Evolutionary conservation across 2,329 filamentous ascomycete species (phyloP).

Genomic region (Dryadomyces sulphureus): DNA sequence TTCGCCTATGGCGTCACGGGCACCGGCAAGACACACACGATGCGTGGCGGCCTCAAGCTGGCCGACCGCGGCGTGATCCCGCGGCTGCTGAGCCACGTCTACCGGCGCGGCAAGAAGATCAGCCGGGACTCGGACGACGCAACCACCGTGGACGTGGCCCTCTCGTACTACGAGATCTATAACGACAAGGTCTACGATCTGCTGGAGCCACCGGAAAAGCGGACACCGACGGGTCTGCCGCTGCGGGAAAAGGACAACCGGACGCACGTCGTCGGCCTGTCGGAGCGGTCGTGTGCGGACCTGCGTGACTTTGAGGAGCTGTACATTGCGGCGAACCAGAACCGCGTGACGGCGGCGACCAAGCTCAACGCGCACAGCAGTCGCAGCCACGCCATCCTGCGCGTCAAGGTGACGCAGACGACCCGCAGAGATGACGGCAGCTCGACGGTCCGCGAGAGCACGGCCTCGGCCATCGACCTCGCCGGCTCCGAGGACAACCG

Average conservation of each 20-base stretch:
- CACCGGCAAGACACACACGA: conserved; percentile 90
- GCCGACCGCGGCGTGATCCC: conserved; percentile 82
- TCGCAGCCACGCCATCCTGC: conserved; percentile 77
- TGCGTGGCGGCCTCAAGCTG: conserved; percentile 79
- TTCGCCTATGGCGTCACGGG: conserved; percentile 91
- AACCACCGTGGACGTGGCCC: conserved; percentile 55
- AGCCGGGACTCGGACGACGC: conserved; percentile 60
- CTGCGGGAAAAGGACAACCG: conserved; percentile 76
- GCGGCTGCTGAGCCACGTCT: conserved; percentile 69
- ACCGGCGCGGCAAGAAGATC: conserved; percentile 71
- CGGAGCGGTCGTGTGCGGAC: conserved; percentile 66
- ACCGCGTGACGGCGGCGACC: conserved; percentile 76
- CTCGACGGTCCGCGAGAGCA: conserved; percentile 56
- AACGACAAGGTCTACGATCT: conserved; percentile 91
- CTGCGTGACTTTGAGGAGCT: conserved; percentile 81
- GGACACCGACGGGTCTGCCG: conserved; percentile 64
- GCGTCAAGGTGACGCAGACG: conserved; percentile 72
- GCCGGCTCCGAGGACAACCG: conserved; percentile 94
- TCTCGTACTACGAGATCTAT: conserved; percentile 95
- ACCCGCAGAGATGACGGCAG: conserved; percentile 29
- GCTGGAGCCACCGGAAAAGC: conserved; percentile 76
- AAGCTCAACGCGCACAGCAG: conserved; percentile 89
- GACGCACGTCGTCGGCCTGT: conserved; percentile 74
- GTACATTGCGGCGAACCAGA: conserved; percentile 85
- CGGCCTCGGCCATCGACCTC: conserved; percentile 83